Base-by-base conservation (phyloP, 495 filamentous ascomycete genomes). In the Hyaloscypha bicolor region DNA sequence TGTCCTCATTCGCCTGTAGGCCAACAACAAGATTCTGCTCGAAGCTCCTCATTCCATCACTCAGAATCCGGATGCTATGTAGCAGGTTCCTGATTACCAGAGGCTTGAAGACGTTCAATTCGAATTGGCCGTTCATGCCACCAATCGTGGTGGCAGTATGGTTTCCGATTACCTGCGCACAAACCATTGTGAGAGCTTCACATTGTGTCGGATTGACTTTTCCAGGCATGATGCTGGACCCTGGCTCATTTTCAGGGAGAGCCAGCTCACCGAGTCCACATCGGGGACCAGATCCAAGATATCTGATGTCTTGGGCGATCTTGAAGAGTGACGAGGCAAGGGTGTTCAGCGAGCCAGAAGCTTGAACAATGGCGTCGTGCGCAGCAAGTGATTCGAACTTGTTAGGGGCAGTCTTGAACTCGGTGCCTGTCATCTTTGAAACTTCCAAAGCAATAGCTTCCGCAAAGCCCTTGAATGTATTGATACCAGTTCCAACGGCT, bases 141-240 rank as follows among this genome's bases (percentile, higher is more conserved):
- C 93, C 91, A 62, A 98, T 89, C 22, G 94, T 97, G 55, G 91
- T 86, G 35, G 95, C 92, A 55, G 90, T 89, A 78, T 99, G 88
- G 83, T 99, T 99, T 71, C 95, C 95, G 86, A 98, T 96, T 42
- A 99, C 96, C 79, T 99, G 95, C 3, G 93, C 87, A 82, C 94
- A 97, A 63, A 99, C 79, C 95, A 99, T 99, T 68, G 95, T 99
- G 77, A 99, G 81, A 45, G 94, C 91, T 85, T 99, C 95, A 81
- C 93, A 96, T 82, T 99, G 95, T 31, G 95, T 99, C 39, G 95
- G 95, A 85, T 99, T 99, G 73, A 99, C 95, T 85, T 99, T 99
- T 72, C 95, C 95, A 33, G 95, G 95, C 95, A 99, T 99, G 82
- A 99, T 98, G 63, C 91, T 95, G 72, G 87, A 91, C 57, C 95